Evolutionary conservation across 352 stramenopile genomes (phyloP).

Genomic region (Phytophthora meadii): DNA sequence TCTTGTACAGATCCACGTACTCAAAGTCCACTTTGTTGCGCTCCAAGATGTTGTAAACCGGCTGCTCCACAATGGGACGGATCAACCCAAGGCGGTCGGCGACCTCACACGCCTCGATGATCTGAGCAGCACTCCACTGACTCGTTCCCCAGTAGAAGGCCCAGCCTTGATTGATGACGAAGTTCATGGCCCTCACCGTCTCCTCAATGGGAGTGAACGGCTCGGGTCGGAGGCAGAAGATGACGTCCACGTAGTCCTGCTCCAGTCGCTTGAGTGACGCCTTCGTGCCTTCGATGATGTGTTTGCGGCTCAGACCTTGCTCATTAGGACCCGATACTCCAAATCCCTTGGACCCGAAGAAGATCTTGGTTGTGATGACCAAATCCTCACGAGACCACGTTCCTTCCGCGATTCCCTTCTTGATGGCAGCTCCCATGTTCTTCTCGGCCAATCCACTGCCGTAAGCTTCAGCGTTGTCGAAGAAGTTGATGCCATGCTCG

Average conservation of each 20-base stretch:
- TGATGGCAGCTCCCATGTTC: constrained; percentile 40
- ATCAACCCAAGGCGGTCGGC: constrained; percentile 41
- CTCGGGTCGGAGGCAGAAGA: constrained; percentile 45
- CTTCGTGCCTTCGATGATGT: constrained; percentile 54
- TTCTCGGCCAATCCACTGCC: constrained; percentile 36
- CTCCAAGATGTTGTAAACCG: constrained; percentile 62
- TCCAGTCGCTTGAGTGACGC: constrained; percentile 46
- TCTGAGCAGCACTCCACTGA: constrained; percentile 50
- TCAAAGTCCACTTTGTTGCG: constrained; percentile 33
- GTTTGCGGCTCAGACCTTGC: constrained; percentile 39
- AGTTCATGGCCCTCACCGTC: constrained; percentile 17
- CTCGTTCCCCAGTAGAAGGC: constrained; percentile 58
- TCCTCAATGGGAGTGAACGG: constrained; percentile 34
- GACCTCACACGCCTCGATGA: constrained; percentile 50
- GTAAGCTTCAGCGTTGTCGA: constrained; percentile 52
- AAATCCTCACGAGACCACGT: constrained; percentile 47
- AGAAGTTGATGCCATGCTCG: constrained; percentile 63
- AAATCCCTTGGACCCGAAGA: constrained; percentile 27
- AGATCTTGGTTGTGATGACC: constrained; percentile 72
- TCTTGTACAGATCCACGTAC: constrained; percentile 45
- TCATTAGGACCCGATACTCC: constrained; percentile 15
- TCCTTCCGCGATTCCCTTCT: constrained; percentile 34
- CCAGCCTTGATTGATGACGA: constrained; percentile 47
- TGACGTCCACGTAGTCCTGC: constrained; percentile 54
- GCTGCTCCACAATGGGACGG: constrained; percentile 50